Base-by-base conservation (phyloP, 2,329 filamentous ascomycete genomes). In the Diaporthe vaccinii region DNA sequence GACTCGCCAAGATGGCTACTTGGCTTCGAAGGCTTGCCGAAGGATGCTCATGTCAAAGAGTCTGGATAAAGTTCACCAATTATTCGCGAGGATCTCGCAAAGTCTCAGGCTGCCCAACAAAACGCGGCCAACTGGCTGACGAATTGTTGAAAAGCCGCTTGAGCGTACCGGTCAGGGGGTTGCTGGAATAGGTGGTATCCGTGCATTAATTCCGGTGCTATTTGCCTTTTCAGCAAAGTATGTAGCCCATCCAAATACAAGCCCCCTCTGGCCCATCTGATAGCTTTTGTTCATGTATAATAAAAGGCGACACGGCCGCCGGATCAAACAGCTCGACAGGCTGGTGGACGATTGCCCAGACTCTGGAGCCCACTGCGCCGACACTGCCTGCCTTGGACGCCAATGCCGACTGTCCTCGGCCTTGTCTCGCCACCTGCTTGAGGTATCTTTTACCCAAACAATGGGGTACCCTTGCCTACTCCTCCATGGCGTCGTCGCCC, bases 401-500 rank as follows among this genome's bases (percentile, higher is more conserved):
- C 8, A 28, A 9, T 28, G 7, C 31, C 14, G 15, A 25, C 28
- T 36, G 22, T 36, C 44, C 17, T 49, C 20, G 31, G 6, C 31
- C 31, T 41, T 55, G 17, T 49, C 8, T 12, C 41, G 20, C 58
- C 55, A 28, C 28, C 39, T 25, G 20, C 31, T 51, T 31, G 57
- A 67, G 41, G 31, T 49, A 51, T 51, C 59, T 88, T 86, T 1
- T 25, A 36, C 15, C 12, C 22, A 28, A 39, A 12, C 20, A 36
- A 39, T n/a, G 25, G 91, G 93, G 83, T 88, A 92, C 85, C 93
- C 93, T 83, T 88, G 92, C 53, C 75, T 83, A 93, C 80, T 92
- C 90, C 84, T 93, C 90, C 91, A 93, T 93, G 20, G 84, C 85
- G 78, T 89, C 88, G 55, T 86, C 87, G 61, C 86, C 87, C 49